These are phyloP conservation scores for Penicillium rolfsii DNA, from an alignment of 2,329 filamentous ascomycete genomes.

Conservation along the genomic window DNA sequence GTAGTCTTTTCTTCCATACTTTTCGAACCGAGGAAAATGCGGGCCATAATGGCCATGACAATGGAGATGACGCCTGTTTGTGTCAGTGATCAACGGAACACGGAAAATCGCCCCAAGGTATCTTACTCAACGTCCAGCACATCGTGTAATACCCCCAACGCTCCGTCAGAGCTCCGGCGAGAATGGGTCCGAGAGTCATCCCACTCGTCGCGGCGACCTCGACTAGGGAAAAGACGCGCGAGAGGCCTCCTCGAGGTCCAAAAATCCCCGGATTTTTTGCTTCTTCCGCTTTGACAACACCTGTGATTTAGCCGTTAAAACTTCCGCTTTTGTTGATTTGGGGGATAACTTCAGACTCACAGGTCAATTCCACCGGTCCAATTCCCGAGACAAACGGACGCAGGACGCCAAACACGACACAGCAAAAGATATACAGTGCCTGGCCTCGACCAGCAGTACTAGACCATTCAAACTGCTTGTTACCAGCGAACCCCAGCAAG, in stretches of 20 bases:
- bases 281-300: conserved; percentile 24
- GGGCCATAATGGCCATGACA: not conserved
- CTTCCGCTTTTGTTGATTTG: not conserved
- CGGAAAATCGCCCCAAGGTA: not conserved
- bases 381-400: conserved; percentile 30
- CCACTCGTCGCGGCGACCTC: conserved; percentile 20
- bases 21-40: conserved; percentile 4
- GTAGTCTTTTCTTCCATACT: not conserved
- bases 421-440: conserved; percentile 22
- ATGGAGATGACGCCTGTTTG: not conserved
- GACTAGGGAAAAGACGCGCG: conserved; percentile 27
- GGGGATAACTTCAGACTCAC: conserved; percentile 22
- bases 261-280: conserved; percentile 28
- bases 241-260: conserved; percentile 31
- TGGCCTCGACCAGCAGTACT: conserved; percentile 23
- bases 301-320: conserved; percentile 8
- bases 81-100: not conserved
- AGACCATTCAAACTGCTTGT: conserved; percentile 29
- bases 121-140: conserved; percentile 11
- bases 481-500: conserved; percentile 6
- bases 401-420: conserved; percentile 22
- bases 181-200: conserved; percentile 5
- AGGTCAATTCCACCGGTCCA: conserved; percentile 32
- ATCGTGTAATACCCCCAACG: conserved; percentile 3
- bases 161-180: conserved; percentile 5